Evolutionary conservation across 2,329 filamentous ascomycete genomes (phyloP), one percentile per base, ranked within the genome.

Genomic region (Cladosporium austrohemisphaericum): DNA sequence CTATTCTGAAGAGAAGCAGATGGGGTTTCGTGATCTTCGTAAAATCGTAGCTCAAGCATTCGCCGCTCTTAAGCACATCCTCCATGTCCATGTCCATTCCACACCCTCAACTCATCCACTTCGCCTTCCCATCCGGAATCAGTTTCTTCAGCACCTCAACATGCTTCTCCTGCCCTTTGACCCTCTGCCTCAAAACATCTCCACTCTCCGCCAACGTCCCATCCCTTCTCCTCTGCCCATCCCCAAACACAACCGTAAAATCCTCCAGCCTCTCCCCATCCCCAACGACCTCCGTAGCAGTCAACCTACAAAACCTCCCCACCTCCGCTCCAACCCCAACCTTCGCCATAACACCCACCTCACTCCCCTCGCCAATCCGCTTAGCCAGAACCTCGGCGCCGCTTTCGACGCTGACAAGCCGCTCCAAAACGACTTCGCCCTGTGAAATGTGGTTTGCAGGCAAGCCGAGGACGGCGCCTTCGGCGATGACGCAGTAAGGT

Each of bases 401-500:
- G 13, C 68, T 66, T 57, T 75, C 73, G 20, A 76, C 65, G 2
- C 64, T 67, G 3, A 74, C 72, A 51, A 68, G 65, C n/a, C 61
- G 60, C 4, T 68, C 71, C 31, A 76, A 52, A 9, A 67, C 57
- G 2, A 69, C 66, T 9, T 65, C 67, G 3, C 47, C 44, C 5
- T 52, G 63, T n/a, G n/a, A n/a, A n/a, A 9, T 28, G 57, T 49
- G 58, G 55, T 43, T 63, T 51, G 61, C 56, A 11, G 56, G 38
- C 31, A 56, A 52, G 52, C 64, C 52, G 52, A 76, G 61, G 18
- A 66, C 60, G 13, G 71, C 71, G 28, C 74, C 74, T 61, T 97
- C 93, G 58, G 86, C 82, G 35, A 97, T 76, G 37, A 95, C 86
- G 60, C 87, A 93, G 20, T 69, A 68, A 35, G 68, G 65, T 0